Evolutionary conservation across 2,329 filamentous ascomycete species (phyloP), one percentile per base, ranked within the genome.

Genomic region (Ilyonectria destructans): DNA sequence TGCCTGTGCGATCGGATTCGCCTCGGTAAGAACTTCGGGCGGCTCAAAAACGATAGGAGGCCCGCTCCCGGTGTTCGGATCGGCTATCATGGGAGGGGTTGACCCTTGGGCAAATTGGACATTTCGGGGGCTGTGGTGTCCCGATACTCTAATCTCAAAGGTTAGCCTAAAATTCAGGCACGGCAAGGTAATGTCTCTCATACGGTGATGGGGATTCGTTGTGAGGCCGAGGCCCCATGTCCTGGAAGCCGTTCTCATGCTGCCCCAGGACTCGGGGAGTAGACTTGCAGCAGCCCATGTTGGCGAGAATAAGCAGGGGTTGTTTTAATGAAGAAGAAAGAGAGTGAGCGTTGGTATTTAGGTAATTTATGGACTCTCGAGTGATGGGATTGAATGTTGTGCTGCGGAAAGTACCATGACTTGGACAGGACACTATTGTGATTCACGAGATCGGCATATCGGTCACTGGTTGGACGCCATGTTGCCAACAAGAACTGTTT

Each of bases 251-350:
- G 58, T 64, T 68, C 1, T 56, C 43, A 33, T 23, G 19, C n/a
- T 54, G 29, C 17, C 37, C 48, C 23, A 26, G 35, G 29, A 19
- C 57, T 43, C 55, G 23, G 26, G 35, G 46, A 19, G 45, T 58
- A 45, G 69, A 66, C 37, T 23, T 58, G 13, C 60, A 52, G 15
- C 69, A 69, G 12, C 67, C 45, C 63, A 73, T 68, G 5, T 19
- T 67, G 48, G 19, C 8, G 29, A 33, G 13, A 29, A 19, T 37
- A 5, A 17, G 7, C 2, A 13, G 12, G 23, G 26, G 33, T 5
- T 12, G 9, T 57, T 23, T 43, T 29, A n/a, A 37, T 37, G 46
- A 46, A 60, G 35, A 60, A 60, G 33, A 51, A 17, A 29, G 23
- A 21, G 52, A 31, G 12, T 6, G 12, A 21, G 31, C 10, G 51